Evolutionary conservation across 2,329 filamentous ascomycete species (phyloP).

Genomic region (Penicillium sp.): DNA sequence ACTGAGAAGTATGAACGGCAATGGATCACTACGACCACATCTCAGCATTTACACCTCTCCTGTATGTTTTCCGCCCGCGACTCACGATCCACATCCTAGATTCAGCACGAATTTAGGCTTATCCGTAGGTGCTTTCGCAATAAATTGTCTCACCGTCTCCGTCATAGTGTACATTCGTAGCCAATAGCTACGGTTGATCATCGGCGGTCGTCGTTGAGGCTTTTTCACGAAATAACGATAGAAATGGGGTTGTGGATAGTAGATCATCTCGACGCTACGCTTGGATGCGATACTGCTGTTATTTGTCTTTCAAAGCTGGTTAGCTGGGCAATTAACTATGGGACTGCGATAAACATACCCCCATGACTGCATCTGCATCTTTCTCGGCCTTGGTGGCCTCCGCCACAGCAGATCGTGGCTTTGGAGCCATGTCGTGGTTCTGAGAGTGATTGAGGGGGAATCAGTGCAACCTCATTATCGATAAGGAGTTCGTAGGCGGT

Average conservation of each 20-base stretch:
- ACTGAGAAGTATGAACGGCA: conserved; percentile 79
- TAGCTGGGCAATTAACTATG: not conserved
- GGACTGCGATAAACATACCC: conserved; percentile 39
- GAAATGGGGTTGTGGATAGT: conserved; percentile 79
- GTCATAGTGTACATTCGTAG: conserved; percentile 82
- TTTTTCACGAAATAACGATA: conserved; percentile 87
- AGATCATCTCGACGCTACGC: conserved; percentile 85
- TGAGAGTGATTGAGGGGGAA: conserved; percentile 2
- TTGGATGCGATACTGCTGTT: conserved; percentile 92
- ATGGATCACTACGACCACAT: conserved; percentile 66
- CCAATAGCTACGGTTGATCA: conserved; percentile 90
- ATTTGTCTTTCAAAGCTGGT: conserved; percentile 64
- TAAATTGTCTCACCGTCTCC: conserved; percentile 70
- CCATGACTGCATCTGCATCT: conserved; percentile 57
- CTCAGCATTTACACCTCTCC: conserved; percentile 26
- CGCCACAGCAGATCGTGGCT: conserved; percentile 21
- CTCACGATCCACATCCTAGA: conserved; percentile 86
- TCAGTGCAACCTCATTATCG: conserved; percentile 2
- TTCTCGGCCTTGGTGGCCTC: conserved; percentile 34
- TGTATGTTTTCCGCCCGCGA: conserved; percentile 28
- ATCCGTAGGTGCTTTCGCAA: conserved; percentile 54
- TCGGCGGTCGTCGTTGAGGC: conserved; percentile 76
- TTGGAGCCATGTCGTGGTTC: conserved; percentile 12
- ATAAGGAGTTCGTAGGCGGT: conserved; percentile 20
- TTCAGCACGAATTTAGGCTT: conserved; percentile 76